These are phyloP conservation scores for Penicillium sp. DNA, from an alignment of 2,329 filamentous ascomycete species.

Conservation along the genomic window DNA sequence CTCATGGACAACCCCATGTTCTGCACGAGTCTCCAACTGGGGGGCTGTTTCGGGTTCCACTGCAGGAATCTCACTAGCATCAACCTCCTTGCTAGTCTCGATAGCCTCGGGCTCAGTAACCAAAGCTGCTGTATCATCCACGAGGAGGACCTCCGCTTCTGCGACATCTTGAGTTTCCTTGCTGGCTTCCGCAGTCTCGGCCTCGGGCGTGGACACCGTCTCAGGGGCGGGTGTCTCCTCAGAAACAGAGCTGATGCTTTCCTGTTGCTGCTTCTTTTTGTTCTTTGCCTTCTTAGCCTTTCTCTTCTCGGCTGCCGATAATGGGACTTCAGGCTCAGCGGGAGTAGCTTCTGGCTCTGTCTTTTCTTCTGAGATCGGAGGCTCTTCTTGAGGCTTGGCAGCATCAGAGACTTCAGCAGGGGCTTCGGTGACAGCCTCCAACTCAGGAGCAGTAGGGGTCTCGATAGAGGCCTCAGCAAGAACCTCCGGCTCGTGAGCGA, in stretches of 20 bases:
- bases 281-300: constrained; percentile 30
- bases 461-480: constrained; percentile 6
- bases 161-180: constrained; percentile 5
- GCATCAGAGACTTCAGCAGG: neutral
- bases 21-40: neutral
- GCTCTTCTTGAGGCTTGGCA: constrained; percentile 2
- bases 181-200: constrained; percentile 7
- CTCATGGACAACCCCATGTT: neutral
- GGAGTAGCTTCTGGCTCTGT: constrained; percentile 4
- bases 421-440: constrained; percentile 5
- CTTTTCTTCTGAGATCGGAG: neutral
- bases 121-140: neutral
- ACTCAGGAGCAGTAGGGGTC: neutral
- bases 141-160: constrained; percentile 12
- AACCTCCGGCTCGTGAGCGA: neutral
- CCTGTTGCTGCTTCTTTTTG: constrained; percentile 26
- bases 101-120: neutral
- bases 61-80: neutral
- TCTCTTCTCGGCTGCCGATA: constrained; percentile 26
- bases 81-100: neutral
- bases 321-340: constrained; percentile 19
- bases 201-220: neutral
- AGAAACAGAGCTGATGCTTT: constrained; percentile 3
- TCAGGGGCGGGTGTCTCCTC: constrained; percentile 16
- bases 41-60: neutral